phyloP scores from a whole-genome alignment of 352 stramenopile species.

The Globisporangium sylvaticum region DNA sequence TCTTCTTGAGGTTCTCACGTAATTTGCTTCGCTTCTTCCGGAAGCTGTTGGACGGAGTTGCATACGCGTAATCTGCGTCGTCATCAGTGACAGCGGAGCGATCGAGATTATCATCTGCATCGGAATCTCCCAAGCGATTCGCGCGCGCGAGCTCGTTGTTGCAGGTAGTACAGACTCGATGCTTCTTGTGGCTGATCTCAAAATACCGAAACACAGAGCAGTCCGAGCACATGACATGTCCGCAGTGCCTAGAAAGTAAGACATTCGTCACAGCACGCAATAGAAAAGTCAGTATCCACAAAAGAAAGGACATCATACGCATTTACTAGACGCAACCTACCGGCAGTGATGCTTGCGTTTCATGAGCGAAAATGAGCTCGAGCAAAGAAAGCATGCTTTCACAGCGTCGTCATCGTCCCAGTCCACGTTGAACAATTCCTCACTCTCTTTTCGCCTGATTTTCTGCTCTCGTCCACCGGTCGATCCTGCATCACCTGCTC shows the following conservation, averaged over 20 bases:
- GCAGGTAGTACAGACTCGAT: slow-evolving; percentile 58
- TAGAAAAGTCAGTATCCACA: neutral
- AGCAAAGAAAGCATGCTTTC: slow-evolving; percentile 46
- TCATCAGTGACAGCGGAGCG: slow-evolving; percentile 9
- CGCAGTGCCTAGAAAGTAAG: slow-evolving; percentile 33
- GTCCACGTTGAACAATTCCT: slow-evolving; percentile 58
- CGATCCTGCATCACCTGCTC: slow-evolving; percentile 8
- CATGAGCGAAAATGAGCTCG: slow-evolving; percentile 57
- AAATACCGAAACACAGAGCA: slow-evolving; percentile 71
- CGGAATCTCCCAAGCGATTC: slow-evolving; percentile 5
- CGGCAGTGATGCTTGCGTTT: slow-evolving; percentile 76
- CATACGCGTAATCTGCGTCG: neutral
- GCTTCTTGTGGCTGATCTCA: slow-evolving; percentile 50
- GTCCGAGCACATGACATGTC: slow-evolving; percentile 72
- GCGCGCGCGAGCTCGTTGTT: slow-evolving; percentile 21
- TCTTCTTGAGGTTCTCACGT: slow-evolving; percentile 16
- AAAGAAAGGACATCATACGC: neutral
- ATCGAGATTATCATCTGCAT: slow-evolving; percentile 2
- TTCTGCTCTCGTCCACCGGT: slow-evolving; percentile 19
- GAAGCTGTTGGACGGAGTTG: neutral
- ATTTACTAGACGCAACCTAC: slow-evolving; percentile 15
- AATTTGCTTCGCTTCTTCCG: slow-evolving; percentile 10
- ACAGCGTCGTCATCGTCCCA: slow-evolving; percentile 56
- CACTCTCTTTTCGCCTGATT: slow-evolving; percentile 37
- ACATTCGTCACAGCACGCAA: neutral